Evolutionary conservation across 163 green algal genomes (phyloP).

Genomic region (Botryococcus braunii): DNA sequence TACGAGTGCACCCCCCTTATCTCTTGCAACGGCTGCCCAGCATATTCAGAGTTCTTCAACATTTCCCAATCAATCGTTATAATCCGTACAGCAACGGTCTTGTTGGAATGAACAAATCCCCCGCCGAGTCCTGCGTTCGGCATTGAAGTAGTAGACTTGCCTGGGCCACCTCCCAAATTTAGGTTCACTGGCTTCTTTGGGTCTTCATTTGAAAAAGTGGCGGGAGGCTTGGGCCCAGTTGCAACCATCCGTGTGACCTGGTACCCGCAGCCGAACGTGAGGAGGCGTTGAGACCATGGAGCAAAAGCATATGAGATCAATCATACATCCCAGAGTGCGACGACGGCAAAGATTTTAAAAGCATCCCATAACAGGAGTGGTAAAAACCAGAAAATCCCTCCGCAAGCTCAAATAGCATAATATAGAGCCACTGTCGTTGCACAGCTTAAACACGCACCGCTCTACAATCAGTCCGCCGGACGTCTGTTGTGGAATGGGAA

Average conservation of each 20-base stretch:
- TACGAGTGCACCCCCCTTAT: neutral
- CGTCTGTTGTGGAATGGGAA: no score
- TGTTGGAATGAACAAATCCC: constrained; percentile 2
- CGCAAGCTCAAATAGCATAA: no score
- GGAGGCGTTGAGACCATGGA: no score
- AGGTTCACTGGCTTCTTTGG: constrained; percentile 45
- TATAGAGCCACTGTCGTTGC: no score
- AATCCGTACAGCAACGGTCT: constrained; percentile 24
- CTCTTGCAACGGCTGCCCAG: neutral
- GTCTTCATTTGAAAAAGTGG: constrained; percentile 17
- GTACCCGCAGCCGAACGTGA: neutral
- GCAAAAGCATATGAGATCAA: no score
- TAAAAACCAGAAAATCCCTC: no score
- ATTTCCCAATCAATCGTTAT: neutral
- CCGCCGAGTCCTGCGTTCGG: neutral
- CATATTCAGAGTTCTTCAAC: neutral
- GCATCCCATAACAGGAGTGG: no score
- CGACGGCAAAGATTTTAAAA: no score
- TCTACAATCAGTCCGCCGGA: no score
- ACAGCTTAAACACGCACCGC: no score
- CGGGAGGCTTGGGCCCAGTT: constrained; percentile 35
- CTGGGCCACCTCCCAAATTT: constrained; percentile 52
- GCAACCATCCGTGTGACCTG: constrained; percentile 62
- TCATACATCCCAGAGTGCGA: no score
- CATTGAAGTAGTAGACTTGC: constrained; percentile 6